Percentiles rank a stretch among this genome's conserved stretches.
Evolutionary conservation across 192 early-diverging fungal species (phyloP).

Genomic region (Chytriomyces hyalinus): DNA sequence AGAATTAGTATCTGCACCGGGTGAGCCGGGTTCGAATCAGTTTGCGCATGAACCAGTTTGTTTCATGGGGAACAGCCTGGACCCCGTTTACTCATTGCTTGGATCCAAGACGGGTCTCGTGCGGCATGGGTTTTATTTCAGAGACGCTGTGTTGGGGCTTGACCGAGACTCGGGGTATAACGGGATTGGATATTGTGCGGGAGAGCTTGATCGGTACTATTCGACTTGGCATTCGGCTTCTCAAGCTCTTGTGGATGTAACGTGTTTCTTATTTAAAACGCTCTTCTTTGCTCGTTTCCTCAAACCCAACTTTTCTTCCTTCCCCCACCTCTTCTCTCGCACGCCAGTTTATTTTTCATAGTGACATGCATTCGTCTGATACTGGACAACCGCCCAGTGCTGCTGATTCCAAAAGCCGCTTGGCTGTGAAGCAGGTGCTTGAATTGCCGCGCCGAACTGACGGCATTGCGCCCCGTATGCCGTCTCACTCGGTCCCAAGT

Average conservation of each 20-base stretch:
- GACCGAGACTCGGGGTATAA: neutral
- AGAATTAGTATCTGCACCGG: neutral
- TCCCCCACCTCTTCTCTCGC: neutral
- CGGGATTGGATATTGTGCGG: neutral
- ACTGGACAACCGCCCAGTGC: neutral
- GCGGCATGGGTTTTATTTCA: constrained; percentile 1
- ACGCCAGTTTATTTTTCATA: neutral
- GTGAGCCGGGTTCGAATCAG: neutral
- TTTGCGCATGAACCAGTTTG: neutral
- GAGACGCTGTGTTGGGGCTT: constrained; percentile 12
- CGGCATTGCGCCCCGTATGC: neutral
- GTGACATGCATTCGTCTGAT: neutral
- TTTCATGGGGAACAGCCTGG: neutral
- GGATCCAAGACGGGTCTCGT: neutral
- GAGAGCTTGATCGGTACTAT: neutral
- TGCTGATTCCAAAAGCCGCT: neutral
- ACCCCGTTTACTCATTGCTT: neutral
- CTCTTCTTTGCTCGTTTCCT: neutral
- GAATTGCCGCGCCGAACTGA: neutral
- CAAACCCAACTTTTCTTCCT: neutral
- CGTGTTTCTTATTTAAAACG: too few species aligned
- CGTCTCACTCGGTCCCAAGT: neutral
- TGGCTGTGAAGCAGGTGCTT: neutral
- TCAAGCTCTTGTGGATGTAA: constrained; percentile 30
- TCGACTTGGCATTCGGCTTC: constrained; percentile 20